Conservation (phyloP, 129 eudicot genomes). For the Erigeron canadensis region DNA sequence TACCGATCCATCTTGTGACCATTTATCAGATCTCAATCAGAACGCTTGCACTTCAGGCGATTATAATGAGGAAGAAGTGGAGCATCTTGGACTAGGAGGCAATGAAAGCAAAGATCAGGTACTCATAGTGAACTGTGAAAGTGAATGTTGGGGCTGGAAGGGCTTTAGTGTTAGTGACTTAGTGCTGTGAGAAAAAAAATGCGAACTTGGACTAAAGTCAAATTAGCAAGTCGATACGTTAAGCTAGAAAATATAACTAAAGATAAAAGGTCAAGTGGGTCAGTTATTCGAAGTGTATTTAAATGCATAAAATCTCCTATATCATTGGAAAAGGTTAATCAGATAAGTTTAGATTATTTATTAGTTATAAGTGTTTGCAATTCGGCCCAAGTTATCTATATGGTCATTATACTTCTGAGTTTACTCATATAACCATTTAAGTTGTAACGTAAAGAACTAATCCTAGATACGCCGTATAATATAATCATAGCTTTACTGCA, state of each 20-base stretch:
- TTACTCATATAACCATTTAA: not conserved
- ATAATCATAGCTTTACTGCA: not conserved
- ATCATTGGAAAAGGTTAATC: not conserved
- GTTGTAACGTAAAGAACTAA: not conserved
- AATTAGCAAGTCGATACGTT: not conserved
- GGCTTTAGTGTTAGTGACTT: no score
- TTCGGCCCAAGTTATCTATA: not conserved
- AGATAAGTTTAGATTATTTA: no score
- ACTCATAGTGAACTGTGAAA: not conserved
- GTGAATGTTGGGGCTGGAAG: constrained; percentile 13
- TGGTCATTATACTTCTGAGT: not conserved
- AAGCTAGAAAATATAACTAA: not conserved
- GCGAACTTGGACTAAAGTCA: constrained; percentile 17
- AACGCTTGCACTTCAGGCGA: constrained; percentile 20
- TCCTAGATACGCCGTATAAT: not conserved
- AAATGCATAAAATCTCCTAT: no score
- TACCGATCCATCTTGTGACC: constrained; percentile 27
- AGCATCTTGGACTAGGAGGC: constrained; percentile 20
- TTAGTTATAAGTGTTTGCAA: not conserved
- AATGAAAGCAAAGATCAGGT: constrained; percentile 38
- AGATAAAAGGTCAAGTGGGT: not conserved
- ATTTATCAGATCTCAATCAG: constrained; percentile 33
- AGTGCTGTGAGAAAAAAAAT: constrained; percentile 16
- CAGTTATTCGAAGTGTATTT: not conserved
- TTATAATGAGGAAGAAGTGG: constrained; percentile 28